Conservation (phyloP, 805 yeast genomes). For the Lipomyces kockii region DNA sequence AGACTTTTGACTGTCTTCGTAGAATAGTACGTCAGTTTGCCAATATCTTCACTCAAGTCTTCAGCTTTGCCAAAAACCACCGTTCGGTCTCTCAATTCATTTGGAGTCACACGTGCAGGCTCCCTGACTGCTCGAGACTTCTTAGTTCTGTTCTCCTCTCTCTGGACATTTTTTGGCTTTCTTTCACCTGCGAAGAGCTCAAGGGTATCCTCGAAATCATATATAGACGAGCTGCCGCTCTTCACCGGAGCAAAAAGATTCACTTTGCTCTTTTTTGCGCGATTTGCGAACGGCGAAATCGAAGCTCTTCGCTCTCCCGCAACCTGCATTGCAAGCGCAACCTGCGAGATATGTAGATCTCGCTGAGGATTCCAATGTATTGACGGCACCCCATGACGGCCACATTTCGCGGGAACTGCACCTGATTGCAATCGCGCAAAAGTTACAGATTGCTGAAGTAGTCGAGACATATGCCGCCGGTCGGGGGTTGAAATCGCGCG, state of each 20-base stretch:
- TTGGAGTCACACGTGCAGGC: background rate
- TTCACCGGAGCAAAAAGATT: constrained; percentile 24
- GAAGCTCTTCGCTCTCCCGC: background rate
- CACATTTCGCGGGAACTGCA: background rate
- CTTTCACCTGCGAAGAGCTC: background rate
- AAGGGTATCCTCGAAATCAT: constrained; percentile 25
- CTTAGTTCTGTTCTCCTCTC: background rate
- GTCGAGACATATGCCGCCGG: constrained; percentile 4
- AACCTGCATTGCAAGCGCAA: background rate
- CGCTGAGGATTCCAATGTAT: background rate
- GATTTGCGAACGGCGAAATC: background rate
- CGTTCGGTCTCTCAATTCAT: background rate
- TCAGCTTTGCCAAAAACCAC: constrained; percentile 5
- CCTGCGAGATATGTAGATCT: background rate
- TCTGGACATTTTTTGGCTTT: background rate
- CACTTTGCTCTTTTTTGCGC: constrained; percentile 16
- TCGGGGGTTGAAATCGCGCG: background rate
- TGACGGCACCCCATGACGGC: background rate
- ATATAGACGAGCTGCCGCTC: constrained; percentile 17
- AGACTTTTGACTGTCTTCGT: constrained; percentile 2
- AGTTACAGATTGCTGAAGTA: background rate
- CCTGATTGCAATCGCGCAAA: background rate
- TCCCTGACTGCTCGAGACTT: background rate
- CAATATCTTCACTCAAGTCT: background rate
- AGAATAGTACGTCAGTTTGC: constrained; percentile 12